Conservation (phyloP, 768 basidiomycete species). For the Xanthoconium purpureum region DNA sequence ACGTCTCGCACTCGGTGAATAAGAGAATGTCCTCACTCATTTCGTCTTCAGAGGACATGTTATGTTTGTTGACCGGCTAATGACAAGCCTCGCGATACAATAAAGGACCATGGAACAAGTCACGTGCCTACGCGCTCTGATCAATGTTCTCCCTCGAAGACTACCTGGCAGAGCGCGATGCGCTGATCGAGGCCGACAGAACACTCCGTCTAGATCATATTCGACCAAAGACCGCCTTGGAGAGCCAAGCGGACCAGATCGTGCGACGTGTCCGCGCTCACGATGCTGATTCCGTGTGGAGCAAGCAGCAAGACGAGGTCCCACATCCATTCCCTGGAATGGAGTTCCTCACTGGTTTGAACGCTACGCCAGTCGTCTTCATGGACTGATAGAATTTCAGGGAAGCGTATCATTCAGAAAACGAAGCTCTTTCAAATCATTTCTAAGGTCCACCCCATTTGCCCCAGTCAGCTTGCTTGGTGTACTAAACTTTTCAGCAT, state of each 20-base stretch:
- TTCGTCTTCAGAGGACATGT: conserved; percentile 34
- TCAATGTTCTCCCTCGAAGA: conserved; percentile 14
- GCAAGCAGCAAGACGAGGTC: conserved; percentile 45
- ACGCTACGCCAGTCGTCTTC: background rate
- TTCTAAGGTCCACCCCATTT: conserved; percentile 42
- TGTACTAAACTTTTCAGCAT: background rate
- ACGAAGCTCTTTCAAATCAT: conserved; percentile 63
- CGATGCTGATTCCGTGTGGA: conserved; percentile 63
- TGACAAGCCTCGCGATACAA: background rate
- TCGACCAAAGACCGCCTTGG: conserved; percentile 34
- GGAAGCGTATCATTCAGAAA: conserved; percentile 53
- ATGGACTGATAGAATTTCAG: conserved; percentile 26
- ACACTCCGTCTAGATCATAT: conserved; percentile 48
- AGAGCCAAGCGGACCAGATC: conserved; percentile 54
- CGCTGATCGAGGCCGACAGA: conserved; percentile 41
- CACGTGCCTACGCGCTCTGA: background rate
- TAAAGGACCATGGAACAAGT: background rate
- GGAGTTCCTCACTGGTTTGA: conserved; percentile 69
- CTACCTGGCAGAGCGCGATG: conserved; percentile 26
- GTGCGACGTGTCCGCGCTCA: conserved; percentile 50
- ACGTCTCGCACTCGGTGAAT: conserved; percentile 6
- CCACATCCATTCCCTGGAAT: conserved; percentile 73
- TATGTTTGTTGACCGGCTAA: background rate
- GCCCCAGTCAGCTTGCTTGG: background rate
- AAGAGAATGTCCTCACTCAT: conserved; percentile 25